These are phyloP conservation scores for Cucumis hystrix DNA, from an alignment of 306 rosid species.

Conservation along the genomic window DNA sequence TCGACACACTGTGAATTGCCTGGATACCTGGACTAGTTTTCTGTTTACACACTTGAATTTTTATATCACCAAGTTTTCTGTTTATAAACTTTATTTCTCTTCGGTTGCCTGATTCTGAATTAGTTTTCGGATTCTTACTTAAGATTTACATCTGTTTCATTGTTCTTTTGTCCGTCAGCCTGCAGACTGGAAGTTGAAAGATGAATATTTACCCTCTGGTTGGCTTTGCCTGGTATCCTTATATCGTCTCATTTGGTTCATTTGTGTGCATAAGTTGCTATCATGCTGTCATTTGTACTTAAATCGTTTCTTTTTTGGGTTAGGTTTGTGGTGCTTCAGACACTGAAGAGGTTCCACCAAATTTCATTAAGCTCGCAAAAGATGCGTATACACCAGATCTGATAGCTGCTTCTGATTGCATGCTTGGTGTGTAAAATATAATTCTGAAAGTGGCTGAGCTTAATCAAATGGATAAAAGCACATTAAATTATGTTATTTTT, in stretches of 20 bases:
- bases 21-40: background rate
- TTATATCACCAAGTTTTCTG: background rate
- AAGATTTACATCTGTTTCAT: background rate
- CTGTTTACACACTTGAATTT: background rate
- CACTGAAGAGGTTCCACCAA: constrained; percentile 58
- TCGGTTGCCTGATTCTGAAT: background rate
- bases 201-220: constrained; percentile 79
- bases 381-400: constrained; percentile 90
- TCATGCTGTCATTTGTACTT: background rate
- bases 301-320: constrained; percentile 5
- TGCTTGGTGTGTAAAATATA: constrained; percentile 63
- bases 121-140: background rate
- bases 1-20: background rate
- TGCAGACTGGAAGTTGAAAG: constrained; percentile 82
- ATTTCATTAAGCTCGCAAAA: constrained; percentile 58
- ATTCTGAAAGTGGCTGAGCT: constrained; percentile 11
- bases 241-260: constrained; percentile 7
- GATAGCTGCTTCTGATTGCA: constrained; percentile 91
- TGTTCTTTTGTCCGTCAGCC: constrained; percentile 60
- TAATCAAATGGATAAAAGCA: background rate
- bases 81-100: background rate
- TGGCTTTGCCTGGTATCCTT: constrained; percentile 83
- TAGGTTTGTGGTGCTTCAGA: constrained; percentile 97
- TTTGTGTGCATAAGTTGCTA: constrained; percentile 4
- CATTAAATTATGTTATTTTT: background rate